phyloP scores from a whole-genome alignment of 1,284 basidiomycete genomes.

The Puccinia coronata region DNA sequence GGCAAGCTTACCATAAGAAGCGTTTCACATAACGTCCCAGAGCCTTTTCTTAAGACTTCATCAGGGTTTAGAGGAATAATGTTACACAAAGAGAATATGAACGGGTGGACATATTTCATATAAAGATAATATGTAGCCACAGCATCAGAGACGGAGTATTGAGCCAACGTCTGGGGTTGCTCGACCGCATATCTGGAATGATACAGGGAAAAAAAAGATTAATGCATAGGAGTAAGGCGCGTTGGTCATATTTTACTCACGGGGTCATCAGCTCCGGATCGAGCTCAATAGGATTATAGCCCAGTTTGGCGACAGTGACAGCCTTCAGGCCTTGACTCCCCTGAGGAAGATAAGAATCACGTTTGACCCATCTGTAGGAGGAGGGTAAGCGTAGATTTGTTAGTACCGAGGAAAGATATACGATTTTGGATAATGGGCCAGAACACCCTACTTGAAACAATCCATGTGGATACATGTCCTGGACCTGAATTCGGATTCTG shows the following conservation, averaged over 20 bases:
- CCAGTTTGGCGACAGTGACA: slow-evolving; percentile 93
- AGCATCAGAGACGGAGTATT: slow-evolving; percentile 99
- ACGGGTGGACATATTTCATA: slow-evolving; percentile 99
- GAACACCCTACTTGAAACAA: slow-evolving; percentile 74
- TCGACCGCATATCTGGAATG: slow-evolving; percentile 82
- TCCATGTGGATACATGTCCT: slow-evolving; percentile 96
- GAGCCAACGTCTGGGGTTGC: slow-evolving; percentile 89
- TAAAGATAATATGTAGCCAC: slow-evolving; percentile 99
- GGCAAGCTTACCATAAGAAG: slow-evolving; percentile 81
- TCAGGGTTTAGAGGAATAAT: slow-evolving; percentile 97
- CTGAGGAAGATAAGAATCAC: slow-evolving; percentile 98
- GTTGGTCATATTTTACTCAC: slow-evolving; percentile 62
- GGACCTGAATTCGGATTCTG: slow-evolving; percentile 94
- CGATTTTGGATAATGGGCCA: neutral
- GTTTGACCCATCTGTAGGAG: slow-evolving; percentile 85
- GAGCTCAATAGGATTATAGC: slow-evolving; percentile 95
- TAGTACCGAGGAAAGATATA: neutral
- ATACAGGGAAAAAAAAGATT: neutral
- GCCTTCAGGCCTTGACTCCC: slow-evolving; percentile 98
- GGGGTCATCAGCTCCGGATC: slow-evolving; percentile 99
- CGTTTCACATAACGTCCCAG: slow-evolving; percentile 95
- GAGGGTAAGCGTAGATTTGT: neutral
- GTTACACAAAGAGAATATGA: slow-evolving; percentile 99
- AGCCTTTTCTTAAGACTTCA: slow-evolving; percentile 93
- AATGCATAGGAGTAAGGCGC: neutral